Percentiles rank a stretch among this genome's conserved stretches.
Conservation (phyloP, 164 flowering plant genomes). For the Malania oleifera region DNA sequence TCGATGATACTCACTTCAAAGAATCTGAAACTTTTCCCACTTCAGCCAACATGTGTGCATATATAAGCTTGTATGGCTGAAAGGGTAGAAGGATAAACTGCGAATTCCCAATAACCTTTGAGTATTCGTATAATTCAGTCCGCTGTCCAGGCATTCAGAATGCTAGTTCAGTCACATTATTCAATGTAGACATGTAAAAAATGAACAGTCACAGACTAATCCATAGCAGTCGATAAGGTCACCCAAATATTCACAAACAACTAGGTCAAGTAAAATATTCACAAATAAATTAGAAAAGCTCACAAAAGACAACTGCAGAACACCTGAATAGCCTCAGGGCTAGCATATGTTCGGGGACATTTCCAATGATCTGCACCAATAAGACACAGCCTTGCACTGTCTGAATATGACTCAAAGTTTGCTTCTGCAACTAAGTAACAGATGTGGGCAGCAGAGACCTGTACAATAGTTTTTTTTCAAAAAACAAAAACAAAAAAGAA, state of each 20-base stretch:
- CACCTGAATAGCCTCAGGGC: conserved; percentile 99
- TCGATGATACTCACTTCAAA: conserved; percentile 49
- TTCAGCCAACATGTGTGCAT: conserved; percentile 96
- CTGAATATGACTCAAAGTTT: conserved; percentile 84
- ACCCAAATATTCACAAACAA: too few species aligned
- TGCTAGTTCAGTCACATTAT: conserved; percentile 1
- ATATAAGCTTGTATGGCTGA: conserved; percentile 94
- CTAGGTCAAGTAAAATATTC: too few species aligned
- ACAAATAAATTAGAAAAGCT: neutral
- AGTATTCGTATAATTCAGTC: conserved; percentile 90
- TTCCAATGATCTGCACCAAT: conserved; percentile 95
- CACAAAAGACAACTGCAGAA: conserved; percentile 5
- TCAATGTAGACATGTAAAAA: neutral
- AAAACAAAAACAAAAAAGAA: neutral
- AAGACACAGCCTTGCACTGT: conserved; percentile 88
- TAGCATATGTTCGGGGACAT: conserved; percentile 87
- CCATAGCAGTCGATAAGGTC: too few species aligned
- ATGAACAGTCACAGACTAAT: too few species aligned
- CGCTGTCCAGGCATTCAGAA: conserved; percentile 50
- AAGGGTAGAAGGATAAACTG: conserved; percentile 81
- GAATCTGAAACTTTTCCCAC: conserved; percentile 88
- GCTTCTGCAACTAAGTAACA: conserved; percentile 97
- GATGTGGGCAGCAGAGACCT: conserved; percentile 86
- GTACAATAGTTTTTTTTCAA: conserved; percentile 13
- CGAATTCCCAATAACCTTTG: conserved; percentile 94